Percentiles rank a stretch among this genome's conserved stretches.
Evolutionary conservation across 306 rosid species (phyloP).

Genomic region (Corylus americana): DNA sequence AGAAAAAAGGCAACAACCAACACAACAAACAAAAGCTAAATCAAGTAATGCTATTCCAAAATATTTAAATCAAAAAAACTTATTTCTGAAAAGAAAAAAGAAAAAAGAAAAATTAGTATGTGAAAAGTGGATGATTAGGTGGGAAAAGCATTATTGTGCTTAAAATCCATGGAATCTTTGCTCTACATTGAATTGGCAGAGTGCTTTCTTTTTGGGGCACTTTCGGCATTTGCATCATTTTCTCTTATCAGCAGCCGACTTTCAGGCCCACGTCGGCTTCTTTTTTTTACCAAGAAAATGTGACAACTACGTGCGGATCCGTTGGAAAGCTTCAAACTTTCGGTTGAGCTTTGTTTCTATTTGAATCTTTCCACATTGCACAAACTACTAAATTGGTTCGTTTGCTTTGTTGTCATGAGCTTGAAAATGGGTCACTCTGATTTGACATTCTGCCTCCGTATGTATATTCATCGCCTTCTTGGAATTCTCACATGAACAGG

Average conservation of each 20-base stretch:
- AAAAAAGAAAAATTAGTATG: neutral
- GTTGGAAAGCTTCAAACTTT: constrained; percentile 66
- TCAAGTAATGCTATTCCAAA: too few species aligned
- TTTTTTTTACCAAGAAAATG: constrained; percentile 24
- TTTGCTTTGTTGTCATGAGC: constrained; percentile 18
- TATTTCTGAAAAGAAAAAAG: too few species aligned
- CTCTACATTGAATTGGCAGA: constrained; percentile 19
- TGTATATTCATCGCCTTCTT: constrained; percentile 12
- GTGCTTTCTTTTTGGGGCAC: constrained; percentile 8
- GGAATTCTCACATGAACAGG: constrained; percentile 36
- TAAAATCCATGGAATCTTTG: constrained; percentile 32
- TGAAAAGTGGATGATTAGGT: neutral
- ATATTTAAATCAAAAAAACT: too few species aligned
- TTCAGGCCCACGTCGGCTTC: constrained; percentile 52
- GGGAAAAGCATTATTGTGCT: neutral
- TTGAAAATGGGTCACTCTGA: constrained; percentile 28
- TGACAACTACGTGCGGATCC: constrained; percentile 44
- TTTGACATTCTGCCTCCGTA: constrained; percentile 31
- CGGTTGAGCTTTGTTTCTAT: constrained; percentile 36
- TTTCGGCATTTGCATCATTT: constrained; percentile 34
- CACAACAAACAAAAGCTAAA: too few species aligned
- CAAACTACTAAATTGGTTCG: constrained; percentile 22
- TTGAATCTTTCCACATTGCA: constrained; percentile 11
- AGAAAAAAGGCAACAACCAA: too few species aligned
- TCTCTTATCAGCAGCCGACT: constrained; percentile 41